Base-by-base conservation (phyloP, 2,329 filamentous ascomycete genomes). In the Colletotrichum sansevieriae region DNA sequence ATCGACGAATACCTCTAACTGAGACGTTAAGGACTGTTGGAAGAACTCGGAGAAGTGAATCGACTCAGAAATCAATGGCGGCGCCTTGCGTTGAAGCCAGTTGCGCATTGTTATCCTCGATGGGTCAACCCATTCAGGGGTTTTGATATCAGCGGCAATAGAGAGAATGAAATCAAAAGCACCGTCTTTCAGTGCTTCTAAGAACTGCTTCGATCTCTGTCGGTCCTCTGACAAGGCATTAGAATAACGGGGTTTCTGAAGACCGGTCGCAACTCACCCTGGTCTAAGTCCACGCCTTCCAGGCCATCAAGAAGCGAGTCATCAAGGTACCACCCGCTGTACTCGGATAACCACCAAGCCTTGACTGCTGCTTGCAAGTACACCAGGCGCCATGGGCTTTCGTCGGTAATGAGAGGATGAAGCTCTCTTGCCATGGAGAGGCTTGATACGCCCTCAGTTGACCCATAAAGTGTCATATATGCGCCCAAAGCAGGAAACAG, bases 151-250 rank as follows among this genome's bases (percentile, higher is more conserved):
- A 35, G 93, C 90, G 61, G 93, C 92, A 54, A 97, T 85, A 0
- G 94, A 91, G 18, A 99, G 86, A 72, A 98, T 88, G 75, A 98
- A 97, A 76, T 98, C 94, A 71, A 99, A 92, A 5, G 93, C 94
- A 4, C 95, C 95, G 71, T 98, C 94, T 74, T 94, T 93, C 7
- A 98, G 81, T 3, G 92, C 88, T 60, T 93, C 89, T 62, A 91
- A 83, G 74, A 97, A 97, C 41, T 90, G 85, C 68, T 91, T 91
- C 2, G 91, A 90, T 68, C 94, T 86, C 71, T 90, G 86, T 56
- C 88, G 88, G 61, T 91, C 89, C 78, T 96, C 93, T 80, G 82
- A 12, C 4, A 25, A 13, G 15, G 25, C 13, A 46, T 52, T 6
- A 44, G 56, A 39, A 12, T 52, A 13, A 18, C 10, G 8, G 11